Conservation (phyloP, 805 yeast genomes). For the Ogataea trehalophila region DNA sequence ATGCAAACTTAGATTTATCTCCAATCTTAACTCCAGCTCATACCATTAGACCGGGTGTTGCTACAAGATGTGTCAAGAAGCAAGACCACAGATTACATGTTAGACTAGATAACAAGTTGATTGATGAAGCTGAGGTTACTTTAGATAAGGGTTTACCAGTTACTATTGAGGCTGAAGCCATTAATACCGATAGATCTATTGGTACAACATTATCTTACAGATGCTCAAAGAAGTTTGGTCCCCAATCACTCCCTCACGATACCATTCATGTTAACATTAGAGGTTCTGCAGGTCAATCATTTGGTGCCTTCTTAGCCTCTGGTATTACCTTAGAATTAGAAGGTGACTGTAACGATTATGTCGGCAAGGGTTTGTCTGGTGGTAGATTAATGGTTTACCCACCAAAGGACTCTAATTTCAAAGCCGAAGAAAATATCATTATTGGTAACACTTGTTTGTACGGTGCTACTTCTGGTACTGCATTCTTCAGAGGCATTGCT, state of each 20-base stretch:
- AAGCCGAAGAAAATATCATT: constrained; percentile 93
- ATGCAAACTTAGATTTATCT: constrained; percentile 83
- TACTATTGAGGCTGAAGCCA: constrained; percentile 85
- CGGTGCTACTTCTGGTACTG: constrained; percentile 95
- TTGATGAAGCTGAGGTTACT: constrained; percentile 95
- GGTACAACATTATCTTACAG: constrained; percentile 95
- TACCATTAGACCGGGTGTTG: constrained; percentile 92
- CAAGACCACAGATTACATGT: constrained; percentile 93
- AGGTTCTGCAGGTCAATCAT: constrained; percentile 98
- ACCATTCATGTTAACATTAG: constrained; percentile 87
- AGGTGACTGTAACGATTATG: constrained; percentile 98
- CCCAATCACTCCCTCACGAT: constrained; percentile 89
- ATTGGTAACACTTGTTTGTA: constrained; percentile 97
- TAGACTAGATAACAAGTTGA: constrained; percentile 90
- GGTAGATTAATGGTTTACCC: constrained; percentile 92
- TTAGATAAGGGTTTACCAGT: constrained; percentile 95
- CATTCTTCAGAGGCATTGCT: constrained; percentile 93
- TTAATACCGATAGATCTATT: constrained; percentile 93
- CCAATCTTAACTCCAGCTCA: constrained; percentile 97
- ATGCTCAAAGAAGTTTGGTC: constrained; percentile 90
- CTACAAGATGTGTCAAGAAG: constrained; percentile 85
- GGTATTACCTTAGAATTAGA: constrained; percentile 93
- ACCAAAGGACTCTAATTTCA: constrained; percentile 75
- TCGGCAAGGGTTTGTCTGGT: constrained; percentile 95
- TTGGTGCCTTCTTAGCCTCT: constrained; percentile 95